Base-by-base conservation (phyloP, 768 basidiomycete genomes). In the Rhodotorula paludigena region DNA sequence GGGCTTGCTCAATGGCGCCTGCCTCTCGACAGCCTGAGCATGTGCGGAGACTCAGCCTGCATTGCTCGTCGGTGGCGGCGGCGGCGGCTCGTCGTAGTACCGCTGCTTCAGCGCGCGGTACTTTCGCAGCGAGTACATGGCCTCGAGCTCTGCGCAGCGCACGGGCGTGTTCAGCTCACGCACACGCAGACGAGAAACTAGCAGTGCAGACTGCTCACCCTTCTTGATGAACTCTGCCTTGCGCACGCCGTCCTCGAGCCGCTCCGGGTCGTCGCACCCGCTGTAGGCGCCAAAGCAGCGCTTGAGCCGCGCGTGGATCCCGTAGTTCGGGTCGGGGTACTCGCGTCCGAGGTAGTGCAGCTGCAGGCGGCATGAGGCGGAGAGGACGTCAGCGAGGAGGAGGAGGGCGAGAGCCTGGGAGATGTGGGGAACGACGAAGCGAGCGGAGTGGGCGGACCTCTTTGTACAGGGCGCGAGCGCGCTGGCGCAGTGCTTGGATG, bases 211-310 rank as follows among this genome's bases (percentile, higher is more conserved):
- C 12, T 42, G 41, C 21, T 45, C 36, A 70, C 69, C 69, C 33
- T 56, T 54, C 49, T 72, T 68, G 66, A 72, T 72, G 41, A 63
- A 72, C 49, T 72, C 71, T 1, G 67, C 71, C 64, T 72, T 72
- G 20, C 20, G 11, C 49, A 72, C 60, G 41, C 71, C 71, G 28
- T 55, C 53, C 53, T 41, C 33, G 30, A 72, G n/a, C 42, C 42
- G 36, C 21, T 49, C 45, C n/a, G 47, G 35, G 39, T 72, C 70
- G 16, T 47, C 63, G 25, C n/a, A n/a, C 8, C 70, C 70, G 49
- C 68, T 63, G 53, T 69, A 57, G 23, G 57, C 61, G 9, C 60
- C 52, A 64, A 72, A 72, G 61, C 71, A 72, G 33, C 21, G 33
- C 64, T 72, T 67, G 20, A 72, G 57, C 30, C 60, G 58, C 48